Percentiles rank a stretch among this genome's conserved stretches.
These are phyloP conservation scores for Effrenium voratum DNA, from an alignment of 73 alveolate species.

Conservation along the genomic window DNA sequence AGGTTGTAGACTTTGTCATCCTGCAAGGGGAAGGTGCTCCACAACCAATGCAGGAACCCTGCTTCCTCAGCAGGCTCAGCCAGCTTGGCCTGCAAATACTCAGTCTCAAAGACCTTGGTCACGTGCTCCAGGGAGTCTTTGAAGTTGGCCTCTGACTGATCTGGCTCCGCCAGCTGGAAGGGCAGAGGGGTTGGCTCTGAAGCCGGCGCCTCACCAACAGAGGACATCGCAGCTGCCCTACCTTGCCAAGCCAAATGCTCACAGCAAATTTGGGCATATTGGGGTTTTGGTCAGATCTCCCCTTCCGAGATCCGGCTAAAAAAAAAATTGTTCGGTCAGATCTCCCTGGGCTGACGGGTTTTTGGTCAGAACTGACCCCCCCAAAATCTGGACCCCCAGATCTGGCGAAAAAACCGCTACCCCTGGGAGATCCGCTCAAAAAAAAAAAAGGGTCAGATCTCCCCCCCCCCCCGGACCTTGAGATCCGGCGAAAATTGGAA, in stretches of 20 bases:
- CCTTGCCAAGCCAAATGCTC: not conserved
- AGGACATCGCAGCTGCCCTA: not conserved
- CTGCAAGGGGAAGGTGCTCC: constrained; percentile 3
- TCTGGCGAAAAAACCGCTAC: not conserved
- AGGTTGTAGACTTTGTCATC: not conserved
- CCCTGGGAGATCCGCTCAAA: not conserved
- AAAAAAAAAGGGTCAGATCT: not conserved
- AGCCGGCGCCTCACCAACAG: not conserved
- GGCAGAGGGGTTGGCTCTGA: not conserved
- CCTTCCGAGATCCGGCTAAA: not conserved
- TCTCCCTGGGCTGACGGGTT: not conserved
- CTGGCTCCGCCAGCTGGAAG: not conserved
- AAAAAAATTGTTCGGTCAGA: not conserved
- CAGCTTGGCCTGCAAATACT: not conserved
- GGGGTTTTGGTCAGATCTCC: not conserved
- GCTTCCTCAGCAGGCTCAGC: not conserved
- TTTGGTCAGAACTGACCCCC: not conserved
- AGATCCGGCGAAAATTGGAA: not conserved
- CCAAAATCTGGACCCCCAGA: not conserved
- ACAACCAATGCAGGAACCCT: not conserved
- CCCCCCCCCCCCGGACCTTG: not conserved
- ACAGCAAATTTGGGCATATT: not conserved
- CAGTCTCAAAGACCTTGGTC: not conserved
- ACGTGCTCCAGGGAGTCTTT: not conserved
- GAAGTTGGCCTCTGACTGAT: not conserved